Evolutionary conservation across 148 eudicot genomes (phyloP), one percentile per base, ranked within the genome.

Genomic region (Linanthus parryae): DNA sequence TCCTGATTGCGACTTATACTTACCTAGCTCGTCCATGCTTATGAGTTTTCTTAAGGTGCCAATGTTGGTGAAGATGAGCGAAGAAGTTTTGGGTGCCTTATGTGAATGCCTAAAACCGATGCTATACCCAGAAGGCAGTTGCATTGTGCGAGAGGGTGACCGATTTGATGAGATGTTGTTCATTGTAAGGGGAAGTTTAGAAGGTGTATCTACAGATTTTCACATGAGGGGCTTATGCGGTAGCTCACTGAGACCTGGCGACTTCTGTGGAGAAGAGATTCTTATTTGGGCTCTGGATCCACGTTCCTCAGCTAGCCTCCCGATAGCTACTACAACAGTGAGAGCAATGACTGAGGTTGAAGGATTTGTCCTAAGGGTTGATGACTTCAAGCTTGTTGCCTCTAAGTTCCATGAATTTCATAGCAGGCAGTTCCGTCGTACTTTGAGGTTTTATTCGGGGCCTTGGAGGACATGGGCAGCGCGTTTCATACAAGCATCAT

Each of bases 391-490:
- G 57, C 79, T 75, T 16, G 94, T 92, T 3, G 85, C 98, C 29
- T 74, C 90, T 5, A 96, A 92, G 33, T 92, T 84, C 67, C 53
- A 94, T 53, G 48, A 85, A 20, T 81, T 87, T 22, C 96, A 87
- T 49, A 87, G 90, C 65, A 92, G 78, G 72, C 89, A 81, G 56
- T 73, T 92, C 22, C 79, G 87, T 0, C 96, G 87, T 55, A 79
- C 96, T 12, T 92, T 87, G 43, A 72, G 94, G 65, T 73, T 77
- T 59, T 79, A 79, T 73, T 92, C 98, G 1, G 87, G 77, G 54
- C 96, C 87, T 12, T 92, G 98, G 98, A 71, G 90, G 68, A 83
- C 98, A 2, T 87, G 98, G 98, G 98, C 96, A 0, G 98, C 98
- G 15, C 81, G 96, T 63, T 92, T 79, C 43, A 73, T 86, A 54